Base-by-base conservation (phyloP, 768 basidiomycete species). In the Podaxis pistillaris region DNA sequence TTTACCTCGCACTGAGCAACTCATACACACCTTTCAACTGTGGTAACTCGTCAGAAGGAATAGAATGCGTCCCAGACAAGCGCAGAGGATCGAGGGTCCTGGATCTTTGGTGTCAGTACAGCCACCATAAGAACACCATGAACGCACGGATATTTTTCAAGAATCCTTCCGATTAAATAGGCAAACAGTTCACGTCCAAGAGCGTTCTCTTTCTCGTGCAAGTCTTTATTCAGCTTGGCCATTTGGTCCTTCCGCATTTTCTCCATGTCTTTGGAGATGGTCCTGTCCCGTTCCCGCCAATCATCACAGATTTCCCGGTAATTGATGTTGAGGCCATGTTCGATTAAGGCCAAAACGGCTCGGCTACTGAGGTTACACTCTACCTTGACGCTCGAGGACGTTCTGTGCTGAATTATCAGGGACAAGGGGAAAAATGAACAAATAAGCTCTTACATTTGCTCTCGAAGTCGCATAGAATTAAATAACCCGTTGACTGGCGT, bases 111-210 rank as follows among this genome's bases (percentile, higher is more conserved):
- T 9, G 4, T 24, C 1, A 44, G 15, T 19, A 38, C 3, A n/a
- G n/a, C 7, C 15, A 44, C 41, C 41, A 17, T 33, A 8, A 7
- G 3, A 36, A 15, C n/a, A 37, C 11, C 8, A 22, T 5, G 17
- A 44, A 44, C 54, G 56, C 30, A 62, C 61, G 61, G 61, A 36
- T 56, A 62, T 26, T 28, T 36, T 2, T 62, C 54, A 13, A 62
- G 33, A 7, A 56, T 46, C 28, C 17, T 36, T 17, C 37, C 36
- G 26, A 62, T 47, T 15, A 62, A 28, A 41, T 49, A 62, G 12
- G 47, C 61, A 28, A 62, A 22, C n/a, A 62, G 9, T 17, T 62
- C 33, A 28, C 56, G 56, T 17, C 22, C 54, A 24, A 62, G 33
- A 19, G 4, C 19, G 11, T 22, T 26, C 4, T 47, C 44, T 11